Evolutionary conservation across 208 protist species (phyloP).

Genomic region (Trypanosoma vivax): DNA sequence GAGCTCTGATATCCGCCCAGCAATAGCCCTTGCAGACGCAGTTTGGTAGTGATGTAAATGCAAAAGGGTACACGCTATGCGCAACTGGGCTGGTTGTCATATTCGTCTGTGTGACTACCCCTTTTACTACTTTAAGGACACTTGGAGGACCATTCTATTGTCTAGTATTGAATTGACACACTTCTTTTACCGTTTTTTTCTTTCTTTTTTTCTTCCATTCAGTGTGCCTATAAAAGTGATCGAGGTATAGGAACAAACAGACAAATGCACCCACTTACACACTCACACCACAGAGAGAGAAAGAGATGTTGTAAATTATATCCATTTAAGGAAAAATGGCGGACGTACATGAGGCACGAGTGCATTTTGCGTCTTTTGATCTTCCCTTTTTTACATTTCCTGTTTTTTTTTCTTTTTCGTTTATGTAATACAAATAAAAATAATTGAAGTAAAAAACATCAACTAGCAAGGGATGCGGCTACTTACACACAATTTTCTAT

Average conservation of each 20-base stretch:
- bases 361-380: background rate
- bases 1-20: background rate
- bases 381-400: background rate
- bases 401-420: constrained; percentile 5
- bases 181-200: constrained; percentile 16
- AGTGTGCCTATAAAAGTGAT: too few species aligned
- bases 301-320: too few species aligned
- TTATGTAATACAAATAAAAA: background rate
- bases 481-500: constrained; percentile 85
- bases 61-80: too few species aligned
- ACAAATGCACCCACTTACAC: too few species aligned
- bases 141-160: constrained; percentile 1
- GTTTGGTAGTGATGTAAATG: too few species aligned
- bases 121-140: constrained; percentile 1
- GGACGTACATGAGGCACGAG: too few species aligned
- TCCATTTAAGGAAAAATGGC: too few species aligned
- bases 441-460: background rate
- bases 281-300: too few species aligned
- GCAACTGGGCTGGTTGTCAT: background rate
- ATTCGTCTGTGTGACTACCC: background rate
- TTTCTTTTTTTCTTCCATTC: constrained; percentile 1
- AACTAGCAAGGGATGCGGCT: constrained; percentile 46
- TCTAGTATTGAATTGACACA: background rate
- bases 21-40: background rate
- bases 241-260: too few species aligned